Evolutionary conservation across 1,139 yeast species (phyloP).

Genomic region (Oligophagozyma castellii): DNA sequence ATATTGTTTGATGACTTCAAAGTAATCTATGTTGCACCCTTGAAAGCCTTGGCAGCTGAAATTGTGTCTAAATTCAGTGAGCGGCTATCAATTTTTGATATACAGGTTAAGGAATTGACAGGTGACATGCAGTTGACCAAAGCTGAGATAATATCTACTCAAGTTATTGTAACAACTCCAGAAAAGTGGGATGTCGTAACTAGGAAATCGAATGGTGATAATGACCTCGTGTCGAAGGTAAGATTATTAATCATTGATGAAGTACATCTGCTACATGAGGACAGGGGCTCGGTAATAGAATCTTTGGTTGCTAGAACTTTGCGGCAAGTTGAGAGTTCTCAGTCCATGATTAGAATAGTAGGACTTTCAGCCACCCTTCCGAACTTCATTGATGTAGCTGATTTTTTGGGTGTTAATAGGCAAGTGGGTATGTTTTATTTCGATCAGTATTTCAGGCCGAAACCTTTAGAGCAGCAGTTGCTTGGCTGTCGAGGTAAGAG

Average conservation of each 20-base stretch:
- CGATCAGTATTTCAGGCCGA: conserved; percentile 88
- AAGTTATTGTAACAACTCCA: conserved; percentile 90
- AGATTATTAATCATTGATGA: conserved; percentile 84
- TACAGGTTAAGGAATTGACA: conserved; percentile 77
- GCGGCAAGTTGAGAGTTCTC: conserved; percentile 87
- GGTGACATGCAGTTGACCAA: conserved; percentile 94
- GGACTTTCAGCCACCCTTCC: conserved; percentile 96
- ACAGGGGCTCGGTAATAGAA: conserved; percentile 94
- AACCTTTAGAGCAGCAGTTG: conserved; percentile 79
- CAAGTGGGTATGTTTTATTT: conserved; percentile 86
- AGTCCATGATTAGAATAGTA: conserved; percentile 88
- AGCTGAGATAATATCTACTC: conserved; percentile 72
- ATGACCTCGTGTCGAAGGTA: conserved; percentile 74
- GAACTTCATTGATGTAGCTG: conserved; percentile 88
- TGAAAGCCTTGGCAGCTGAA: conserved; percentile 95
- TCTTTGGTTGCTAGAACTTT: conserved; percentile 90
- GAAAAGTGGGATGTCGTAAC: conserved; percentile 99
- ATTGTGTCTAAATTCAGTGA: conserved; percentile 80
- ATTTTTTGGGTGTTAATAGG: conserved; percentile 82
- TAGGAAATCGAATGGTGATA: conserved; percentile 68
- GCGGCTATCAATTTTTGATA: conserved; percentile 72
- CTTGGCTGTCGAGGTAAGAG: conserved; percentile 84
- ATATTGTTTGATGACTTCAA: conserved; percentile 76
- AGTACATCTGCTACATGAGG: conserved; percentile 93
- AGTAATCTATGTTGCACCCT: conserved; percentile 88